Base-by-base conservation (phyloP, 2,329 filamentous ascomycete genomes). In the Aspergillus aculeatinus region DNA sequence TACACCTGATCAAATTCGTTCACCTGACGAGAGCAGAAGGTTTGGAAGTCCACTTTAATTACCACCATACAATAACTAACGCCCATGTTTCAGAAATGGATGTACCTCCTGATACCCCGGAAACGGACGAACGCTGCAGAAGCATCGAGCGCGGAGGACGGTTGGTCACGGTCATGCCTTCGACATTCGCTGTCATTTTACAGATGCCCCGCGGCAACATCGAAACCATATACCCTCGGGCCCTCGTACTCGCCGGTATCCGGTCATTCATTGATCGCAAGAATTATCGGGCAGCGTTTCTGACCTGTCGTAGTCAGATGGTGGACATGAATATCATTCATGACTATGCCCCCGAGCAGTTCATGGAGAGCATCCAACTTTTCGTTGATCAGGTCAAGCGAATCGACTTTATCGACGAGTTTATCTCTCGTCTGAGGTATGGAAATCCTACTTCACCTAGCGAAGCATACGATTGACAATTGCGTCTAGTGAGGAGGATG, bases 251-350 rank as follows among this genome's bases (percentile, higher is more conserved):
- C 52, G 92, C 92, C 2, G 93, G 92, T 27, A 96, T 99, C 58
- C 86, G 95, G 51, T 85, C 86, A 53, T 86, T 90, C 55, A 91
- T 99, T 55, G 89, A 92, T 57, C 81, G 85, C 33, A 90, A 90
- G 73, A 87, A 95, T 68, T 99, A 97, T 71, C 86, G 84, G 52
- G 86, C 85, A 55, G 95, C 95, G 0, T 99, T 97, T 72, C 81
- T 90, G 23, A 89, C 92, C 63, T 98, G 95, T 73, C 87, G 95
- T 54, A 94, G 88, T 23, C 96, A 99, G 73, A 87, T 96, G 67
- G 95, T 99, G 0, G 95, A 99, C 71, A 93, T 98, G 89, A 99
- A 99, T 71, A 94, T 99, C 62, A 81, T 99, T 2, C 94, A 96
- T 70, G 95, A 99, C 71, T 91, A 98, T 76, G 87, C 87, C n/a